phyloP scores from a whole-genome alignment of 2,329 filamentous ascomycete species.

The Paraphoma chrysanthemicola region DNA sequence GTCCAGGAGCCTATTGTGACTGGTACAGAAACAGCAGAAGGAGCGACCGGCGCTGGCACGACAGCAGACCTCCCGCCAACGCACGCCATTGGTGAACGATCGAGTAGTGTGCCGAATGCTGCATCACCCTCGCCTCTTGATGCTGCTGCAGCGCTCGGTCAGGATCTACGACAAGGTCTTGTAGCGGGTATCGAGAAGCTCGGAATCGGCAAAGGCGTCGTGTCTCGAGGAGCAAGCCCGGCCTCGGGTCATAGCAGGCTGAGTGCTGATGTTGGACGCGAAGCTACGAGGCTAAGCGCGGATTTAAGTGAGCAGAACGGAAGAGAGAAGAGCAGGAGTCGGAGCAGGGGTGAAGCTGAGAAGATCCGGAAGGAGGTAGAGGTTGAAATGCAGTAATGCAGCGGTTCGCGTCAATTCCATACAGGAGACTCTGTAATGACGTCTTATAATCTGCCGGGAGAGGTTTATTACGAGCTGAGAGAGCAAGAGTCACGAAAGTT shows the following conservation, averaged over 20 bases:
- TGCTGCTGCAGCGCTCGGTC: constrained; percentile 35
- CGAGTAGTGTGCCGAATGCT: constrained; percentile 9
- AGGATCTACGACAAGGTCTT: constrained; percentile 40
- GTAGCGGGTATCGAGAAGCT: constrained; percentile 40
- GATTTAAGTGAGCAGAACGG: constrained; percentile 12
- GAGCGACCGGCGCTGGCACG: constrained; percentile 40
- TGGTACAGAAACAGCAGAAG: constrained; percentile 42
- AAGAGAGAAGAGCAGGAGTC: constrained; percentile 21
- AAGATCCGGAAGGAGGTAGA: constrained; percentile 36
- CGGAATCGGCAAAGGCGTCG: constrained; percentile 26
- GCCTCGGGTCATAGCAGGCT: constrained; percentile 12
- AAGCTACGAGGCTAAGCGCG: constrained; percentile 16
- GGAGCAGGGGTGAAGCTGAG: constrained; percentile 21
- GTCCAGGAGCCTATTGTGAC: constrained; percentile 42
- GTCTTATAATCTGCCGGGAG: not conserved
- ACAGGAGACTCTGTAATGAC: not conserved
- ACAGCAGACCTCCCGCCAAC: constrained; percentile 31
- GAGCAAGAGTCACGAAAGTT: not conserved
- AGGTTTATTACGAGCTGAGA: not conserved
- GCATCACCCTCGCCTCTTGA: constrained; percentile 32
- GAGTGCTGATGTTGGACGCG: constrained; percentile 15
- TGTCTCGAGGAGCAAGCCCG: constrained; percentile 24
- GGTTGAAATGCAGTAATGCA: constrained; percentile 44
- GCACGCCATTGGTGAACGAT: constrained; percentile 23
- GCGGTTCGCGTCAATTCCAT: too few relatives aligned